phyloP scores from a whole-genome alignment of 768 basidiomycete genomes.

The Leucogyrophana mollusca region DNA sequence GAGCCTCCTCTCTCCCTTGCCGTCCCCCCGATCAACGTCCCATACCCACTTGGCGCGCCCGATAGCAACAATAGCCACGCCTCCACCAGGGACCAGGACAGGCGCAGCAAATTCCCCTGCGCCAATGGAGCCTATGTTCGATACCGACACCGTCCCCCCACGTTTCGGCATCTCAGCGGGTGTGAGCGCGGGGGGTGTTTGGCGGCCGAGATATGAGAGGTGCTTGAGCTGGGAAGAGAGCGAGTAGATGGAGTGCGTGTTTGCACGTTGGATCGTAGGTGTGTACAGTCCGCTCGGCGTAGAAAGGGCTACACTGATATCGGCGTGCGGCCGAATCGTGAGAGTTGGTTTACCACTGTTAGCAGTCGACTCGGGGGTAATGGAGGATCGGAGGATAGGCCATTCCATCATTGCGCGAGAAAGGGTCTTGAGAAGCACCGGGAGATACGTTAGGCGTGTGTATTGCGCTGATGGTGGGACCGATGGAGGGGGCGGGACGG shows the following conservation, averaged over 20 bases:
- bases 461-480: constrained; percentile 57
- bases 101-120: constrained; percentile 69
- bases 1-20: constrained; percentile 50
- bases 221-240: constrained; percentile 62
- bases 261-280: constrained; percentile 60
- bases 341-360: constrained; percentile 55
- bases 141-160: constrained; percentile 79
- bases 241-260: constrained; percentile 55
- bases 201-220: constrained; percentile 63
- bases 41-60: constrained; percentile 77
- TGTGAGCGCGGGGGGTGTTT: constrained; percentile 63
- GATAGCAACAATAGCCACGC: constrained; percentile 81
- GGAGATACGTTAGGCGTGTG: constrained; percentile 74
- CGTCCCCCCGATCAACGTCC: constrained; percentile 58
- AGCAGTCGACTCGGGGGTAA: constrained; percentile 42
- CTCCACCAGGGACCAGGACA: constrained; percentile 78
- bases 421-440: constrained; percentile 80
- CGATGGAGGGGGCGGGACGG: constrained; percentile 36
- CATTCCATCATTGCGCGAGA: constrained; percentile 78
- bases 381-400: constrained; percentile 79
- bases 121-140: constrained; percentile 82
- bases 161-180: constrained; percentile 68
- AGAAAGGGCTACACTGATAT: constrained; percentile 75
- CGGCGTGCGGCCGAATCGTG: constrained; percentile 70
- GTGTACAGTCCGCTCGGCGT: constrained; percentile 85